Percentiles rank a stretch among this genome's conserved stretches.
Conservation (phyloP, 2,329 filamentous ascomycete species). For the Mollisiaceae sp. region DNA sequence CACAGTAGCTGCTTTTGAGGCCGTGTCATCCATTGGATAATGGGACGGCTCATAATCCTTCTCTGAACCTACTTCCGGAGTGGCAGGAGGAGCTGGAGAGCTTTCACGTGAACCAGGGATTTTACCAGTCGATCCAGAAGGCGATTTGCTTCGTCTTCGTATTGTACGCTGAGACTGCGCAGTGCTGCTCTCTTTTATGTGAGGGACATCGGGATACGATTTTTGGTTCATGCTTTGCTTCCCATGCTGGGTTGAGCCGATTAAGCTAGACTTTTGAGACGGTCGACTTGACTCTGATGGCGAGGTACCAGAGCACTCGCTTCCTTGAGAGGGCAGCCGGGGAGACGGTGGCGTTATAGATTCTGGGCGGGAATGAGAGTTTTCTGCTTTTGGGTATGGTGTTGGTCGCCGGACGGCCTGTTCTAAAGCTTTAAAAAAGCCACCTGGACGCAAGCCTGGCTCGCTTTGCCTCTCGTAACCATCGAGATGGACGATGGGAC, state of each 20-base stretch:
- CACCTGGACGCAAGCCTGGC: not conserved
- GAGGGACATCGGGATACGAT: not conserved
- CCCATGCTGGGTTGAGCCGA: not conserved
- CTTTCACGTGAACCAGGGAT: too few species aligned
- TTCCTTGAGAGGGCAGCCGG: not conserved
- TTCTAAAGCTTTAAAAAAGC: not conserved
- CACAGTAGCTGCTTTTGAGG: not conserved
- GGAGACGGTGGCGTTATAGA: not conserved
- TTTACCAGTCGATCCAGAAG: not conserved
- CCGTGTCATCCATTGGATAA: too few species aligned
- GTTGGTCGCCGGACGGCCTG: not conserved
- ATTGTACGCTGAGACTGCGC: not conserved
- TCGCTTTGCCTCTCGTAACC: not conserved
- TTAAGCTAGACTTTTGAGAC: not conserved
- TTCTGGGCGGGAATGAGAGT: not conserved
- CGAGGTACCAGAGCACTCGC: not conserved
- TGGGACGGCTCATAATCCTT: too few species aligned
- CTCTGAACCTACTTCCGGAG: too few species aligned
- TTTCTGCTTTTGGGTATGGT: not conserved
- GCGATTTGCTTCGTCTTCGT: not conserved
- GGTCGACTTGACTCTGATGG: not conserved
- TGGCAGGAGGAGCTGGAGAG: too few species aligned
- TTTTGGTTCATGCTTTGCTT: not conserved
- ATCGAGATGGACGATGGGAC: not conserved
- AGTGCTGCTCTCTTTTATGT: not conserved